A percentile compares a stretch with the other conserved stretches of the same genome.
These are phyloP conservation scores for Gamarada debralockiae DNA, from an alignment of 495 filamentous ascomycete genomes.

Conservation along the genomic window DNA sequence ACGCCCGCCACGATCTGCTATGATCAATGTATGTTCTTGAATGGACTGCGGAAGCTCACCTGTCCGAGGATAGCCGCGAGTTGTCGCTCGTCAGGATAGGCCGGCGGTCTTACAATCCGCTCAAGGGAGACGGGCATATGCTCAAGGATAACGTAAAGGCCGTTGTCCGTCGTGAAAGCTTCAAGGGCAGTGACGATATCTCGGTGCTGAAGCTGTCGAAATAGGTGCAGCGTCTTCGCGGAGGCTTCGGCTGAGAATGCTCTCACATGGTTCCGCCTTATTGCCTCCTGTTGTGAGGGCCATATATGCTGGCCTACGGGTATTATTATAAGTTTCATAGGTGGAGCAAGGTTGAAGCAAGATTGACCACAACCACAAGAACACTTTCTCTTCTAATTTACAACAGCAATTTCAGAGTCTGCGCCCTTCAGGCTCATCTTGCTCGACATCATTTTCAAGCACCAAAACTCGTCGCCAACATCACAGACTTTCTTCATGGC, in stretches of 20 bases:
- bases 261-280: too few species aligned
- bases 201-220: conserved; percentile 11
- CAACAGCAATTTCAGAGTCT: too few species aligned
- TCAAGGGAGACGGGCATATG: conserved; percentile 23
- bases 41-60: conserved; percentile 16
- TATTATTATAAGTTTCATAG: too few species aligned
- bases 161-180: conserved; percentile 13
- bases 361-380: too few species aligned
- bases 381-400: too few species aligned
- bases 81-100: conserved; percentile 24
- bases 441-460: too few species aligned
- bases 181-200: conserved; percentile 17
- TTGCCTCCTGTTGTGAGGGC: too few species aligned
- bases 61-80: conserved; percentile 28
- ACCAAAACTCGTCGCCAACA: too few species aligned
- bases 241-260: conserved; percentile 1
- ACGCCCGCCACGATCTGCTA: conserved; percentile 21
- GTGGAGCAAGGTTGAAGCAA: too few species aligned
- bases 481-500: too few species aligned
- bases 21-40: conserved; percentile 8
- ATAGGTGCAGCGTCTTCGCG: conserved; percentile 4
- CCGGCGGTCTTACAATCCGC: conserved; percentile 18
- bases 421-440: too few species aligned
- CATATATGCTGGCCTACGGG: too few species aligned
- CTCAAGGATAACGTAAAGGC: conserved; percentile 21